Base-by-base conservation (phyloP, 257 asterid species). In the Anisodus acutangulus region DNA sequence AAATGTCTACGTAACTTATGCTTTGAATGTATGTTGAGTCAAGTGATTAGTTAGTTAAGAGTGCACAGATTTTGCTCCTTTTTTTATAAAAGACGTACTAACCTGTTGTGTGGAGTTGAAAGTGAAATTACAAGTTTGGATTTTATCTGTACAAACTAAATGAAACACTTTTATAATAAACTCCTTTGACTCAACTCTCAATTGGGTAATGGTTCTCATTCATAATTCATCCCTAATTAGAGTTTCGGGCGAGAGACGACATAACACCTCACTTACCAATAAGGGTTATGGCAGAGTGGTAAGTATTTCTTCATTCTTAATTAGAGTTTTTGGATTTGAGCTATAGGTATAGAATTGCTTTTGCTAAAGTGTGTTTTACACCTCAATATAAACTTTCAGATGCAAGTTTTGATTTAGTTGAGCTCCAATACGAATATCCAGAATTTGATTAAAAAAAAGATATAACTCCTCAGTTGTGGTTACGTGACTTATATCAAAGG, bases 1-100 rank as follows among this genome's bases (percentile, higher is more conserved):
- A 76, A 26, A 51, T 76, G 63, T 76, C 9, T 2, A 22, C 35
- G 45, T 13, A 51, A 26, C 62, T 22, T 49, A 2, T 78, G 81
- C 26, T 51, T 78, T 78, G 49, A 78, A 78, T 26, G 64, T 78
- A 51, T 78, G 81, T 53, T 51, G 13, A 26, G 47, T 76, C 26
- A 26, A 51, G 26, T 76, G 6, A 22, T 51, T 76, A 76, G 81
- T 76, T 26, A 51, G 60, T 10, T 72, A 47, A 78, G 47, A 53
- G 81, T 53, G 26, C 26, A 78, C 63, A 26, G 26, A 26, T 26
- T 53, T 78, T 78, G 81, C 43, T 78, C 81, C 35, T 31, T 11
- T 62, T 2, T 49, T 15, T 13, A 22, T 26, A 76, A 51, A 51
- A 76, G 43, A 1, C 5, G 60, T 6, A 22, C 35, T 31, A 49